Evolutionary conservation across 352 stramenopile species (phyloP).

Genomic region (Hyaloperonospora arabidopsidis): DNA sequence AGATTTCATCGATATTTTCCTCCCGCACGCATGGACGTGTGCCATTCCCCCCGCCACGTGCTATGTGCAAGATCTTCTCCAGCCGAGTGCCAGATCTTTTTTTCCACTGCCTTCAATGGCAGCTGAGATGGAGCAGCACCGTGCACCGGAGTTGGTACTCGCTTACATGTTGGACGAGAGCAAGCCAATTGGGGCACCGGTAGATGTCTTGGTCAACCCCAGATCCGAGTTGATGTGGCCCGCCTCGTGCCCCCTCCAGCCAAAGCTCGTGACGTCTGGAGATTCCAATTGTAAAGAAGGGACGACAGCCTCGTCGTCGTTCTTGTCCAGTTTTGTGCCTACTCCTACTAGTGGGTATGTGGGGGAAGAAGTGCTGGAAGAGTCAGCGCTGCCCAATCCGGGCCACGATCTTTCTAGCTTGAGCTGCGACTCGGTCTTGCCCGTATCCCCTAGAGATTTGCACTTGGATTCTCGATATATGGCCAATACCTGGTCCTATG

Average conservation of each 20-base stretch:
- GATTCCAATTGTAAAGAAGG: constrained; percentile 22
- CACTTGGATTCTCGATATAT: constrained; percentile 44
- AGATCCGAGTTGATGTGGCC: constrained; percentile 14
- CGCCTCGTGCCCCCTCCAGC: constrained; percentile 11
- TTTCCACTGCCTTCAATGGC: constrained; percentile 10
- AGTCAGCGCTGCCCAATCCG: constrained; percentile 16
- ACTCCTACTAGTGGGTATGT: constrained; percentile 6
- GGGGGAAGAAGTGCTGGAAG: constrained; percentile 6
- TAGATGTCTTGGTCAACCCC: not conserved
- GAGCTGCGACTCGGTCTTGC: constrained; percentile 22
- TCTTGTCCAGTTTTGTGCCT: not conserved
- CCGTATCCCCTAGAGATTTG: constrained; percentile 36
- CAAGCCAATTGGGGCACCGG: constrained; percentile 8
- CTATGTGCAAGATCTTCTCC: constrained; percentile 5
- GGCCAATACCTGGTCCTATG: constrained; percentile 36
- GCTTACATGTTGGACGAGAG: constrained; percentile 10
- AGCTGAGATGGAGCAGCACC: constrained; percentile 28
- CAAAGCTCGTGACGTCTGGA: constrained; percentile 18
- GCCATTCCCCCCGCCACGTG: constrained; percentile 19
- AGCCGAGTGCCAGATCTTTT: too few species aligned
- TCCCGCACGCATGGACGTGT: constrained; percentile 18
- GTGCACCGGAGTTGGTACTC: constrained; percentile 19
- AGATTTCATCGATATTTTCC: constrained; percentile 39
- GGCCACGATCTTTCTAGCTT: constrained; percentile 23
- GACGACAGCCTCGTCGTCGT: constrained; percentile 5